Evolutionary conservation across 805 yeast species (phyloP).

Genomic region (Danielia reshetovae): DNA sequence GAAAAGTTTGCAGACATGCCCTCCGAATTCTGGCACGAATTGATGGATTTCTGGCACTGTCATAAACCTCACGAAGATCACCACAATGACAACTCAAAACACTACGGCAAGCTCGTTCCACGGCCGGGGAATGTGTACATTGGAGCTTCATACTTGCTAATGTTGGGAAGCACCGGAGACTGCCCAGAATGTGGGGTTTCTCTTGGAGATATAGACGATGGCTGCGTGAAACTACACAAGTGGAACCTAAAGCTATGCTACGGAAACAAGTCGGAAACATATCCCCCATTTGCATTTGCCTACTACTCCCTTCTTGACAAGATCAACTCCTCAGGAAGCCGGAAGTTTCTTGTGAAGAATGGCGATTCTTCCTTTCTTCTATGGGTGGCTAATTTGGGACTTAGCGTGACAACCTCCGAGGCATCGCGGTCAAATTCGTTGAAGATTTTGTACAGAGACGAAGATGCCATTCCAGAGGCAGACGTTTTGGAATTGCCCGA

Average conservation of each 20-base stretch:
- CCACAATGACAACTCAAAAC: slow-evolving; percentile 19
- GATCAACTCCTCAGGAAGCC: slow-evolving; percentile 34
- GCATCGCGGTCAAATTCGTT: slow-evolving; percentile 18
- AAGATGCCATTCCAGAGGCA: slow-evolving; percentile 7
- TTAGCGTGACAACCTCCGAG: slow-evolving; percentile 23
- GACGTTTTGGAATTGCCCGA: slow-evolving; percentile 10
- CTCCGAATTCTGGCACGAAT: slow-evolving; percentile 87
- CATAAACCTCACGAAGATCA: slow-evolving; percentile 59
- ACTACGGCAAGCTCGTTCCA: slow-evolving; percentile 44
- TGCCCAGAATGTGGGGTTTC: slow-evolving; percentile 36
- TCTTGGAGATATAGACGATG: slow-evolving; percentile 38
- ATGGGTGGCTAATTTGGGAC: slow-evolving; percentile 38
- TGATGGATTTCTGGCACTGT: slow-evolving; percentile 98
- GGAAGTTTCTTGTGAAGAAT: slow-evolving; percentile 25
- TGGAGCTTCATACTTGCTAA: slow-evolving; percentile 54
- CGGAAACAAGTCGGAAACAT: slow-evolving; percentile 11
- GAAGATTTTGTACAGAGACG: slow-evolving; percentile 25
- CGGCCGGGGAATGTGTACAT: slow-evolving; percentile 38
- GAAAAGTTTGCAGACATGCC: slow-evolving; percentile 65
- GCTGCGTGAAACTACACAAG: slow-evolving; percentile 38
- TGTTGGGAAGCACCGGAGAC: slow-evolving; percentile 23
- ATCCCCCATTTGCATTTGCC: slow-evolving; percentile 16
- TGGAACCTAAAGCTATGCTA: slow-evolving; percentile 47
- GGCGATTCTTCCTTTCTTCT: slow-evolving; percentile 16
- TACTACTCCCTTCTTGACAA: slow-evolving; percentile 30